phyloP scores from a whole-genome alignment of 768 basidiomycete species.

The Astraeus odoratus region DNA sequence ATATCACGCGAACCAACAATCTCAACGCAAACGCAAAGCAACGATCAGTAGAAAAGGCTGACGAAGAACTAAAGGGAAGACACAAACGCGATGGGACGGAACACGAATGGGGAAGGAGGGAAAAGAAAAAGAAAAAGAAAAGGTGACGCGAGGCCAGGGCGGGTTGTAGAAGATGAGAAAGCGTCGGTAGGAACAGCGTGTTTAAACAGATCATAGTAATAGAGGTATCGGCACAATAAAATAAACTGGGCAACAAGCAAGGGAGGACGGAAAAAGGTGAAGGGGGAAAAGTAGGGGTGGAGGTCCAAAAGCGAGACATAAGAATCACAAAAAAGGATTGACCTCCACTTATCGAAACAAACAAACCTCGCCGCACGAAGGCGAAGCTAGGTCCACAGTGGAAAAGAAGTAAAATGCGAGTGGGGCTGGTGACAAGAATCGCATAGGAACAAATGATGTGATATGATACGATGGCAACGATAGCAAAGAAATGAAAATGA shows the following conservation, averaged over 20 bases:
- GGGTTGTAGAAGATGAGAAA: neutral
- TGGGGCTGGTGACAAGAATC: neutral
- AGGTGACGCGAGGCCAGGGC: constrained; percentile 1
- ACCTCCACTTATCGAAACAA: neutral
- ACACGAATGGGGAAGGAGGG: neutral
- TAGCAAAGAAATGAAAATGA: neutral
- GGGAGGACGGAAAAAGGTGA: neutral
- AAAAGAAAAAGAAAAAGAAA: neutral
- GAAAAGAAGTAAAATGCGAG: neutral
- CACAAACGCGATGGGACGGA: no score
- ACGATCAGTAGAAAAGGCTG: neutral
- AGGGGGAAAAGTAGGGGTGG: neutral
- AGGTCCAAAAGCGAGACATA: neutral
- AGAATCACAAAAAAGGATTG: neutral
- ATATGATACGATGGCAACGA: constrained; percentile 1
- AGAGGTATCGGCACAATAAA: neutral
- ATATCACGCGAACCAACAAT: neutral
- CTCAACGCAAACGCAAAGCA: no score
- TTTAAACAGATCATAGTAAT: constrained; percentile 2
- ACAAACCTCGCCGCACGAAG: neutral
- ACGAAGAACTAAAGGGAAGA: neutral
- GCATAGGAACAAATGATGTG: neutral
- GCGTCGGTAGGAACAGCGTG: neutral
- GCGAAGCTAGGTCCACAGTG: neutral
- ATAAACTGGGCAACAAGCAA: neutral